Conservation (phyloP, 164 flowering plant genomes). For the Umbilicus rupestris region DNA sequence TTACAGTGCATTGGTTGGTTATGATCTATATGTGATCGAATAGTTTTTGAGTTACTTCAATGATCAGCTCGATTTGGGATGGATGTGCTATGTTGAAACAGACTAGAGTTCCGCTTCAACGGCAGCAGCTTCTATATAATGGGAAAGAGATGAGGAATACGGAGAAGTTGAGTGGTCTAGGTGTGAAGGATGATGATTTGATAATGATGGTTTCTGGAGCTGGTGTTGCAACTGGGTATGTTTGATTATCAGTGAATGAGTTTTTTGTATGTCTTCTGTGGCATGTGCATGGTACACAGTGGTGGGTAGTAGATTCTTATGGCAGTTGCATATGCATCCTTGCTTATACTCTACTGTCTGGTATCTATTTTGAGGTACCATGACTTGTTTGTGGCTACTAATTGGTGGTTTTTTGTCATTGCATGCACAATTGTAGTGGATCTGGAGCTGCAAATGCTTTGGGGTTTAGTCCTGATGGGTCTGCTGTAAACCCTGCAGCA, state of each 20-base stretch:
- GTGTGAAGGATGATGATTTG: slow-evolving; percentile 79
- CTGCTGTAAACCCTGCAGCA: slow-evolving; percentile 85
- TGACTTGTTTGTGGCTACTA: background rate
- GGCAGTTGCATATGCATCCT: too few species aligned
- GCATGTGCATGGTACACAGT: background rate
- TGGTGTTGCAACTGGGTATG: slow-evolving; percentile 33
- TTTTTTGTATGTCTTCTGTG: background rate
- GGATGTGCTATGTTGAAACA: slow-evolving; percentile 19
- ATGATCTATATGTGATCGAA: too few species aligned
- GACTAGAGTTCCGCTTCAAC: slow-evolving; percentile 69
- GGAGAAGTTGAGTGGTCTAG: slow-evolving; percentile 54
- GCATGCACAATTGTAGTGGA: slow-evolving; percentile 32
- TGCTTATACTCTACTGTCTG: too few species aligned
- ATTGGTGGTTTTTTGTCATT: background rate
- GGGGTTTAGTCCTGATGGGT: slow-evolving; percentile 78
- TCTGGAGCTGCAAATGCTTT: slow-evolving; percentile 40
- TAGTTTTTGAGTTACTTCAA: background rate
- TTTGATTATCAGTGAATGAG: background rate
- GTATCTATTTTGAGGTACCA: background rate
- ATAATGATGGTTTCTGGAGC: slow-evolving; percentile 63
- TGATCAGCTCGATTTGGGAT: background rate
- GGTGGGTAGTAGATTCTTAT: too few species aligned
- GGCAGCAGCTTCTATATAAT: slow-evolving; percentile 73
- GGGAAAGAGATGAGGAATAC: slow-evolving; percentile 71
- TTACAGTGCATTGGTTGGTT: too few species aligned